Conservation (phyloP, 345 rosid genomes). For the Clarkia xantiana region DNA sequence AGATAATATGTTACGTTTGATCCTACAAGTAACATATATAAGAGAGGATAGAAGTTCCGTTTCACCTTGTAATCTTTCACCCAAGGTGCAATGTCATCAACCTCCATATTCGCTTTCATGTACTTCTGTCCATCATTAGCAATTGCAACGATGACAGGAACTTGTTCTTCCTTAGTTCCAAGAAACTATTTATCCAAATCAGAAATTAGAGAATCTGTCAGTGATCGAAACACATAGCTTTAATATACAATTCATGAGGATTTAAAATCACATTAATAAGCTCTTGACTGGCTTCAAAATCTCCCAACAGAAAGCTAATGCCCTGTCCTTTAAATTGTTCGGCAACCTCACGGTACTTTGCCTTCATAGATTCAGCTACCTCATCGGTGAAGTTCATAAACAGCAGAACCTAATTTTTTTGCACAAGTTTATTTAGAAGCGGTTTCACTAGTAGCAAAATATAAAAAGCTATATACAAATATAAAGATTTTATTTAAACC, state of each 20-base stretch:
- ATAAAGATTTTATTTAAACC: constrained; percentile 26
- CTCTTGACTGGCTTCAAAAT: constrained; percentile 63
- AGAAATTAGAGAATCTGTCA: not conserved
- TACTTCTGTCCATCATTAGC: constrained; percentile 58
- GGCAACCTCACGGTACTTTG: constrained; percentile 63
- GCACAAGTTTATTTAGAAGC: too few species aligned
- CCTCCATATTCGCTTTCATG: constrained; percentile 52
- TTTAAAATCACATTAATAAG: constrained; percentile 54
- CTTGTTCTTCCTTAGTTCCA: constrained; percentile 75
- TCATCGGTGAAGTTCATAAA: constrained; percentile 53
- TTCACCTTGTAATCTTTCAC: constrained; percentile 78
- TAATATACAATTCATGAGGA: not conserved
- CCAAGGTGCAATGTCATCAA: constrained; percentile 68
- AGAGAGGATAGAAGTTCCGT: constrained; percentile 4
- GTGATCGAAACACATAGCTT: not conserved
- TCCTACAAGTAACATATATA: too few species aligned
- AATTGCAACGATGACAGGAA: constrained; percentile 62
- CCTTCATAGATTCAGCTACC: constrained; percentile 40
- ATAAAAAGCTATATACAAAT: too few species aligned
- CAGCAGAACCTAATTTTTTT: constrained; percentile 52
- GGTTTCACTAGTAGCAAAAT: too few species aligned
- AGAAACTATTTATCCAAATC: constrained; percentile 48
- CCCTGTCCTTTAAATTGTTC: constrained; percentile 56
- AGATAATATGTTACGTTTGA: not conserved
- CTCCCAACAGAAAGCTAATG: constrained; percentile 70